phyloP scores from a whole-genome alignment of 352 stramenopile species.

The Phytophthora podocarpi region DNA sequence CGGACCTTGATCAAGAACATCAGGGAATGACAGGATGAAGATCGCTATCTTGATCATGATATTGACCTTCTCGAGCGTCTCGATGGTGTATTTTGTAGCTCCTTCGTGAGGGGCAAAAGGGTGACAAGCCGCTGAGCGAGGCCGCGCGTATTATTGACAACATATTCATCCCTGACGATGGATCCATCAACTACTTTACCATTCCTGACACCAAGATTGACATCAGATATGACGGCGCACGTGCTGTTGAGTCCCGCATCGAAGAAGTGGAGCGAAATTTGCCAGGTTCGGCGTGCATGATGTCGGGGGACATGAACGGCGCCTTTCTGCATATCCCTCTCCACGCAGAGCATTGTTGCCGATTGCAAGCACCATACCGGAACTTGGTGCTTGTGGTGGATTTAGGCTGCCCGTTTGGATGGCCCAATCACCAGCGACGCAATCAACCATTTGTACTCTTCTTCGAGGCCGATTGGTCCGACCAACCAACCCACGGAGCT shows the following conservation, averaged over 20 bases:
- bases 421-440: slow-evolving; percentile 9
- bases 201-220: neutral
- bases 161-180: neutral
- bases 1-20: slow-evolving; percentile 17
- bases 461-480: neutral
- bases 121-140: neutral
- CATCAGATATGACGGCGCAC: neutral
- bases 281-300: neutral
- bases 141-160: slow-evolving; percentile 21
- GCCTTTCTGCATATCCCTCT: slow-evolving; percentile 6
- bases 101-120: slow-evolving; percentile 9
- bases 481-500: neutral
- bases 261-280: neutral
- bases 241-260: neutral
- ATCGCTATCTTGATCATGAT: slow-evolving; percentile 20
- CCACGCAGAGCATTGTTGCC: neutral
- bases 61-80: neutral
- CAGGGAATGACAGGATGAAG: slow-evolving; percentile 4
- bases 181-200: slow-evolving; percentile 14
- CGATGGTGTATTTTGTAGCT: slow-evolving; percentile 11
- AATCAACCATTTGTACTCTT: slow-evolving; percentile 11
- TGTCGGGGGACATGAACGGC: slow-evolving; percentile 2
- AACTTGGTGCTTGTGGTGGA: slow-evolving; percentile 6
- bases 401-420: slow-evolving; percentile 10
- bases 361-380: slow-evolving; percentile 1